Evolutionary conservation across 148 eudicot species (phyloP), one percentile per base, ranked within the genome.

Genomic region (Fagopyrum esculentum): DNA sequence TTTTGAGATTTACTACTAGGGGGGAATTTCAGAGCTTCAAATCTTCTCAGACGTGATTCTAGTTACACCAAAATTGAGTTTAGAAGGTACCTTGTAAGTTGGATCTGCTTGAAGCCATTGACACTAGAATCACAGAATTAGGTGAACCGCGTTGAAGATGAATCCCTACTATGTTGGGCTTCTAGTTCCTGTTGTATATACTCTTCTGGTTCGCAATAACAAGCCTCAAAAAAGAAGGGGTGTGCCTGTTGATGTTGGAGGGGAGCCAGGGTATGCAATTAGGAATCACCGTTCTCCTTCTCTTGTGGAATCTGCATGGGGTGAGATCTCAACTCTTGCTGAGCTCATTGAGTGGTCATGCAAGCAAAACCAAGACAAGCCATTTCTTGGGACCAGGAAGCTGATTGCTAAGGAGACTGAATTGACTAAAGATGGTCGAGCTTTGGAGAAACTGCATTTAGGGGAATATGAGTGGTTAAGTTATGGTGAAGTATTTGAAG

Each of bases 381-480:
- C 77, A n/a, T 83, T 88, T 52, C 87, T 94, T 57, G 98, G 97
- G 71, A 90, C 97, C 26, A 78, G 98, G 70, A 86, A 76, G 75
- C 57, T 91, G 59, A 78, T 91, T 81, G 75, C 90, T 6, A 84
- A 84, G 75, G 96, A 85, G 78, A 71, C 75, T 55, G 92, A 90
- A 77, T 74, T 74, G 45, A 40, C 89, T 13, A 84, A 29, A 52
- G 94, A 88, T 80, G 97, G 96, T 22, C 83, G 86, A 56, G 85
- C 88, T 19, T 82, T 90, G 74, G 98, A 94, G 86, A 90, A 90
- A 77, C 88, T 94, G 78, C 98, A 94, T 77, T 78, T 94, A 74
- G 98, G 98, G 57, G 96, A 91, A 48, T 94, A 91, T 73, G 86
- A 88, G 80, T 94, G 98, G 98, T 84, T 90, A 73, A 84, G 78